Percentiles rank a stretch among this genome's conserved stretches.
phyloP scores from a whole-genome alignment of 2,329 filamentous ascomycete genomes.

The Chrysosporium queenslandicum region DNA sequence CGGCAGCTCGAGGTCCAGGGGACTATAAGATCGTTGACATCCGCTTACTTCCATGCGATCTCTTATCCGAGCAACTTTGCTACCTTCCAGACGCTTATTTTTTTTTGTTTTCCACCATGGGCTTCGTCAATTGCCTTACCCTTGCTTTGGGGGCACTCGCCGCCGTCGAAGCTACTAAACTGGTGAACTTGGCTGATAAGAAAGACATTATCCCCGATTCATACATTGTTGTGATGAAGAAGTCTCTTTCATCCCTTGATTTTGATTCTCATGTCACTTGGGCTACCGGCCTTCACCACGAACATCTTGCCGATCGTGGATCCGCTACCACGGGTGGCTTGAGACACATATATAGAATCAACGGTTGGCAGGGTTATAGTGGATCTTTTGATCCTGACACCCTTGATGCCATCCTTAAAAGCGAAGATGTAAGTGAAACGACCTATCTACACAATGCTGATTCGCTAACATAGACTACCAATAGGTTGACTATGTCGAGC shows the following conservation, averaged over 20 bases:
- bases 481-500: slow-evolving; percentile 18
- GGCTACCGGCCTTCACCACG: slow-evolving; percentile 11
- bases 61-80: background rate
- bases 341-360: slow-evolving; percentile 12
- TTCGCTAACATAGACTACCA: background rate
- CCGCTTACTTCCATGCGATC: background rate
- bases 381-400: slow-evolving; percentile 14
- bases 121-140: background rate
- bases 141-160: background rate
- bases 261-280: slow-evolving; percentile 15
- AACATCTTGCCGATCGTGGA: slow-evolving; percentile 4
- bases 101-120: background rate
- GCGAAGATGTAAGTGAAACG: slow-evolving; percentile 11
- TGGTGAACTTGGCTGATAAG: slow-evolving; percentile 1
- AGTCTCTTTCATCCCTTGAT: slow-evolving; percentile 3
- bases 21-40: background rate
- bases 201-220: slow-evolving; percentile 12
- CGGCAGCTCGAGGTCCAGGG: background rate
- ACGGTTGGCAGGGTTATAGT: slow-evolving; percentile 16
- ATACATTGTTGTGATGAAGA: slow-evolving; percentile 17
- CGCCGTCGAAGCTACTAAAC: slow-evolving; percentile 6
- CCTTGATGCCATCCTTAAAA: slow-evolving; percentile 11
- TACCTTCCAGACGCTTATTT: background rate
- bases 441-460: background rate
- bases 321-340: slow-evolving; percentile 4